These are phyloP conservation scores for Kwoniella botswanensis DNA, from an alignment of 768 basidiomycete genomes.

Conservation along the genomic window DNA sequence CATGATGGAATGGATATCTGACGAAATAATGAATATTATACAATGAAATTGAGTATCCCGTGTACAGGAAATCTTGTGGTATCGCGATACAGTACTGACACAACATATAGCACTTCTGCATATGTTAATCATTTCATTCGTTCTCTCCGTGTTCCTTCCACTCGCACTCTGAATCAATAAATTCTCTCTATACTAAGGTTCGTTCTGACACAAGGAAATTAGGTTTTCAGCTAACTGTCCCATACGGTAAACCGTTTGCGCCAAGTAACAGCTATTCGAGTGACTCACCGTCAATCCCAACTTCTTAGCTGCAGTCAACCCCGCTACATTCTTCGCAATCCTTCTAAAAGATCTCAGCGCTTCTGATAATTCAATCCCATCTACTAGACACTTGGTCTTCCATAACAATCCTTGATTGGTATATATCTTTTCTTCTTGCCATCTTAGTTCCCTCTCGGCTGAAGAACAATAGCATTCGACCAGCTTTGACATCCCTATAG, in stretches of 20 bases:
- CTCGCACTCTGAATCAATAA: no score
- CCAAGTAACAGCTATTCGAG: not conserved
- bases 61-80: no score
- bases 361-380: constrained; percentile 44
- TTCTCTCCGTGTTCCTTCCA: no score
- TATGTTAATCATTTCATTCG: no score
- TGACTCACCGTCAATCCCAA: constrained; percentile 47
- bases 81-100: no score
- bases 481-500: constrained; percentile 42
- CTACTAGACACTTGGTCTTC: constrained; percentile 39
- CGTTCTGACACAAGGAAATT: not conserved
- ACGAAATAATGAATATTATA: no score
- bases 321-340: constrained; percentile 49
- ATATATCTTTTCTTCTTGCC: constrained; percentile 40
- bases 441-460: constrained; percentile 36
- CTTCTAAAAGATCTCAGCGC: constrained; percentile 44
- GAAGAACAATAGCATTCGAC: constrained; percentile 29
- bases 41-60: no score
- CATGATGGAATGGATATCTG: no score
- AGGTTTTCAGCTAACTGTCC: not conserved
- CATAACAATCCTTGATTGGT: constrained; percentile 46
- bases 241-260: not conserved
- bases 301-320: constrained; percentile 45
- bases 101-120: no score
- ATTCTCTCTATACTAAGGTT: not conserved